These are phyloP conservation scores for Crithidia brevicula DNA, from an alignment of 208 protist species.

Conservation along the genomic window DNA sequence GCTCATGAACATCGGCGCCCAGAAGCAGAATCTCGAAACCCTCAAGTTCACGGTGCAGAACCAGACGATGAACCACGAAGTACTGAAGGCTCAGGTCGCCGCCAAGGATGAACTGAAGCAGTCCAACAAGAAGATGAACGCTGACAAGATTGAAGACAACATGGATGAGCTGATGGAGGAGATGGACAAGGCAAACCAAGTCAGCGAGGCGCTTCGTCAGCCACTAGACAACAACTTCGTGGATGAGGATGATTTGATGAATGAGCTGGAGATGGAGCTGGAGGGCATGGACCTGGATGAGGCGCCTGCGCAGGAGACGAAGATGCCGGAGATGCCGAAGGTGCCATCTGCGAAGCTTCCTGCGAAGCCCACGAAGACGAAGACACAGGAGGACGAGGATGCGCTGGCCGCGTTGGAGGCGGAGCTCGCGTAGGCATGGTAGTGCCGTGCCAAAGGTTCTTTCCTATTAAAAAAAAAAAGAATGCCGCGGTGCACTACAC, in stretches of 20 bases:
- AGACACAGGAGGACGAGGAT: conserved; percentile 76
- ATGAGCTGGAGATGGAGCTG: conserved; percentile 80
- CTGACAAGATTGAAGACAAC: conserved; percentile 86
- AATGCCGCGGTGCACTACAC: too few species aligned
- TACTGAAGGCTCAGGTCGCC: conserved; percentile 76
- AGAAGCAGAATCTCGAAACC: conserved; percentile 88
- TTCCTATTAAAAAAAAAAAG: conserved; percentile 10
- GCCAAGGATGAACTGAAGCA: conserved; percentile 81
- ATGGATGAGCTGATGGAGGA: conserved; percentile 91
- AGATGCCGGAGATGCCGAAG: conserved; percentile 36
- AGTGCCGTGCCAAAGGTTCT: too few species aligned
- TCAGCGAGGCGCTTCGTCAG: conserved; percentile 83
- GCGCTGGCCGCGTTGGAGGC: conserved; percentile 70
- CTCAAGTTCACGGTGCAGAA: conserved; percentile 89
- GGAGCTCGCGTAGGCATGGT: conserved; percentile 47
- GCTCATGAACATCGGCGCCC: conserved; percentile 53
- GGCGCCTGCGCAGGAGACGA: conserved; percentile 20
- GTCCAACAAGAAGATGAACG: conserved; percentile 86
- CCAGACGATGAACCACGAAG: conserved; percentile 85
- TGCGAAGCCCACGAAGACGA: conserved; percentile 30
- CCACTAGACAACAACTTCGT: conserved; percentile 77
- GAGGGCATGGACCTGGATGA: conserved; percentile 43
- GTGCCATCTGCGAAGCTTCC: conserved; percentile 51
- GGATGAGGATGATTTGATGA: conserved; percentile 87
- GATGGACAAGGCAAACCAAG: conserved; percentile 92